These are phyloP conservation scores for Naganishia antarctica DNA, from an alignment of 768 basidiomycete genomes.

Conservation along the genomic window DNA sequence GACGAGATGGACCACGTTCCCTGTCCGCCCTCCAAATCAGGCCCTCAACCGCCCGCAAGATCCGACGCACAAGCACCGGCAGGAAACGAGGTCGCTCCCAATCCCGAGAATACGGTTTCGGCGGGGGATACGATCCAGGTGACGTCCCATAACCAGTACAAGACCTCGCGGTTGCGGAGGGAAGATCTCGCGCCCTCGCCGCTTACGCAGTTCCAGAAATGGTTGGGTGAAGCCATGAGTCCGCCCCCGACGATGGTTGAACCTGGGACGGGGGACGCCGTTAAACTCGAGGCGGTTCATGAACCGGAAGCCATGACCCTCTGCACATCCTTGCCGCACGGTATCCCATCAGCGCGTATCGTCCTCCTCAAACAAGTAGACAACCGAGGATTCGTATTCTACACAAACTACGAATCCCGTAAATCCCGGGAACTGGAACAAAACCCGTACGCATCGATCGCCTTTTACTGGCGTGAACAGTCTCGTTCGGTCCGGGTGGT, in stretches of 20 bases:
- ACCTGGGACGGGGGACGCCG: conserved; percentile 49
- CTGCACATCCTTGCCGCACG: conserved; percentile 54
- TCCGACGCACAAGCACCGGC: conserved; percentile 13
- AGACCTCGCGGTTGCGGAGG: conserved; percentile 63
- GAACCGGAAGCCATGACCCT: conserved; percentile 90
- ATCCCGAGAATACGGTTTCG: not conserved
- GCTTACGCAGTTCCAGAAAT: conserved; percentile 74
- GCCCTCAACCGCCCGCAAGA: conserved; percentile 5
- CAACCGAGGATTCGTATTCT: conserved; percentile 79
- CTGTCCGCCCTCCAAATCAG: conserved; percentile 1
- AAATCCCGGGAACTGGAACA: conserved; percentile 74
- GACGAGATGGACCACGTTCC: conserved; percentile 15
- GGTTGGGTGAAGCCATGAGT: conserved; percentile 60
- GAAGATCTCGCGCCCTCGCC: conserved; percentile 62
- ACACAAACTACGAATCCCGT: conserved; percentile 90
- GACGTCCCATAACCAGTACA: conserved; percentile 70
- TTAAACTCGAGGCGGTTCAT: conserved; percentile 53
- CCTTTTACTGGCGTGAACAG: conserved; percentile 88
- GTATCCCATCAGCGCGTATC: conserved; percentile 79
- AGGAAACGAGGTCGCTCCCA: conserved; percentile 2
- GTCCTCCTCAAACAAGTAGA: conserved; percentile 91
- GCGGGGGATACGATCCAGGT: conserved; percentile 50
- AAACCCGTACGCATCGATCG: conserved; percentile 75
- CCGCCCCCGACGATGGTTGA: conserved; percentile 21
- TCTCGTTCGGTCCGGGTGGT: conserved; percentile 74